Base-by-base conservation (phyloP, 495 filamentous ascomycete genomes). In the Podospora pseudoanserina region DNA sequence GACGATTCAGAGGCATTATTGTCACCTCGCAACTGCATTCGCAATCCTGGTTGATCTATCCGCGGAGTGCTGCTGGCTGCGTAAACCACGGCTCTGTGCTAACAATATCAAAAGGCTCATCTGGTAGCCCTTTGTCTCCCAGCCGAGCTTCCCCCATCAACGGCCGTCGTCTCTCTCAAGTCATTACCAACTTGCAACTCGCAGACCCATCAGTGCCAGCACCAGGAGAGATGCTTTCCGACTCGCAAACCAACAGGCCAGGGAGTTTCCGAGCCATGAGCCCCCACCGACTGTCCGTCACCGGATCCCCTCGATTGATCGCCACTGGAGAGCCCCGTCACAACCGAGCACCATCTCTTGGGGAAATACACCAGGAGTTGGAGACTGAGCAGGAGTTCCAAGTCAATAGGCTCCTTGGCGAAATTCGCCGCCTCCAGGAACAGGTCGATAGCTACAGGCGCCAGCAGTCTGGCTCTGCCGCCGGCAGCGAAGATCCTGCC, bases 311-410 rank as follows among this genome's bases (percentile, higher is more conserved):
- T 16, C 81, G 85, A 44, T 82, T 89, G 30, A 54, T 71, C 60
- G 79, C 79, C 39, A 84, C 80, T 15, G 83, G 84, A 20, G 85
- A 88, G 68, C 85, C 87, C 7, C 87, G 88, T 70, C 90, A 91
- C 69, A 76, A 77, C 65, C 82, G 85, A 11, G 80, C 91, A 9
- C 93, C 93, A 1, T 96, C 92, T 66, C 78, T 97, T 58, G 94
- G 94, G n/a, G 94, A 97, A 78, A 83, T 99, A 53, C 94, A 97
- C 75, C 94, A 99, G 73, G 92, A 97, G 75, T 83, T 97, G 6
- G 95, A 99, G 78, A 91, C 90, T 62, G 95, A 99, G 76, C 94
- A 97, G 77, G 95, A 99, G 78, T 92, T 89, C 13, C 94, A 97
- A 80, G 95, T 99, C 77, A 97, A 97, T 74, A 89, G 94, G 34